Base-by-base conservation (phyloP, 78 protist genomes). In the Dictyostelium capitatum region DNA sequence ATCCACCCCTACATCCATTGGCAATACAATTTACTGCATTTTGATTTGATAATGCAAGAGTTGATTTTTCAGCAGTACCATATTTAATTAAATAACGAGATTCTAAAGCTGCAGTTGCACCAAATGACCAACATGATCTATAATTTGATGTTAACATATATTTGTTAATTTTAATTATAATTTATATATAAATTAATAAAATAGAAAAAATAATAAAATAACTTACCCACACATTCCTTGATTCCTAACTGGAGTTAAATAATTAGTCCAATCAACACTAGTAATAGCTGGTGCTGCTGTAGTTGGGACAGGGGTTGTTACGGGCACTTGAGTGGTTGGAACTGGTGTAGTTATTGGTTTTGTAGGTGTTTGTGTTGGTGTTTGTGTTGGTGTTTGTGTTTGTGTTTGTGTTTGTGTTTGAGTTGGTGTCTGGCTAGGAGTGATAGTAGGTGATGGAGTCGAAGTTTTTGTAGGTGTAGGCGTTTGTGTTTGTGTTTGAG, bases 171-270 rank as follows among this genome's bases (percentile, higher is more conserved):
- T n/a, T 56, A 53, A n/a, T n/a, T n/a, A n/a, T n/a, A n/a, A n/a
- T n/a, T n/a, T n/a, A n/a, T n/a, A n/a, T n/a, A n/a, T n/a, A n/a
- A n/a, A n/a, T n/a, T n/a, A n/a, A n/a, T n/a, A n/a, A n/a, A n/a
- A n/a, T n/a, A n/a, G n/a, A n/a, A n/a, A n/a, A n/a, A n/a, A n/a
- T n/a, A n/a, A n/a, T n/a, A n/a, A n/a, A n/a, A n/a, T 37, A 37
- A n/a, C 2, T 37, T 37, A 37, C 43, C 43, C 43, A 37, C 43
- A 37, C 43, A 37, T 37, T 37, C 96, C 97, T 75, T 97, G 98
- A 69, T 97, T 48, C 64, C 97, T 89, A n/a, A 97, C 96, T 53
- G 97, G 97, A 0, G 97, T 75, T 30, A 85, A 84, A 50, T 91
- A 53, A 23, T 37, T 7, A 30, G 90, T 73, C 97, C 97, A 95